Base-by-base conservation (phyloP, 2,329 filamentous ascomycete species). In the Cryphonectria nitschkei region DNA sequence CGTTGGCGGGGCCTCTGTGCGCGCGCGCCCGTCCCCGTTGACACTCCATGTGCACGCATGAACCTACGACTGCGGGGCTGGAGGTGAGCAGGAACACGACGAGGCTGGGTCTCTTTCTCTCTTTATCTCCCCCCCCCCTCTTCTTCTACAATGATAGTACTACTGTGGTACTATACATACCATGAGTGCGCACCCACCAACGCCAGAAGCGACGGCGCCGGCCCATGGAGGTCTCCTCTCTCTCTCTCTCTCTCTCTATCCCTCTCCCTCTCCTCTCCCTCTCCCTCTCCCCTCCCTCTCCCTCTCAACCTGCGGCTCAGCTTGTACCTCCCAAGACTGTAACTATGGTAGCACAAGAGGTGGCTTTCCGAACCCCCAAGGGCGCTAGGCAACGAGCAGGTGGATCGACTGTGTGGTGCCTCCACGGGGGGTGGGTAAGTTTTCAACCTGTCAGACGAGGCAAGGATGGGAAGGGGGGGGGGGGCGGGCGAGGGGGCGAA, bases 361-460 rank as follows among this genome's bases (percentile, higher is more conserved):
- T 32, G 34, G 54, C 26, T 32, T 32, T 8, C 54, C 26, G 26
- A 32, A 29, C 13, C 26, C 54, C 54, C 54, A 13, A 58, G 26
- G 22, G 5, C 61, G 39, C 61, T 64, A 64, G 61, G 37, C 13
- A 16, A 39, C 61, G 61, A 26, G 61, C 39, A 13, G 61, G 61
- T 64, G 22, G 61, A 22, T 39, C 22, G 32, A 6, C 22, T 43
- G 46, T 29, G 16, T 1, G 61, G 61, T 22, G n/a, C 46, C 46
- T n/a, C 6, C 46, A 50, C 46, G 46, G 46, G 46, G 46, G 16
- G 16, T 6, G 43, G 37, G 37, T 11, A 39, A 39, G 37, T 13
- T 46, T 46, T 46, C 16, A 22, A n/a, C 19, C 19, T n/a, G 46
- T 50, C n/a, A 50, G 19, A n/a, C 46, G 46, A 50, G 46, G 22